Evolutionary conservation across 2,329 filamentous ascomycete species (phyloP).

Genomic region (Plectosphaerella plurivora): DNA sequence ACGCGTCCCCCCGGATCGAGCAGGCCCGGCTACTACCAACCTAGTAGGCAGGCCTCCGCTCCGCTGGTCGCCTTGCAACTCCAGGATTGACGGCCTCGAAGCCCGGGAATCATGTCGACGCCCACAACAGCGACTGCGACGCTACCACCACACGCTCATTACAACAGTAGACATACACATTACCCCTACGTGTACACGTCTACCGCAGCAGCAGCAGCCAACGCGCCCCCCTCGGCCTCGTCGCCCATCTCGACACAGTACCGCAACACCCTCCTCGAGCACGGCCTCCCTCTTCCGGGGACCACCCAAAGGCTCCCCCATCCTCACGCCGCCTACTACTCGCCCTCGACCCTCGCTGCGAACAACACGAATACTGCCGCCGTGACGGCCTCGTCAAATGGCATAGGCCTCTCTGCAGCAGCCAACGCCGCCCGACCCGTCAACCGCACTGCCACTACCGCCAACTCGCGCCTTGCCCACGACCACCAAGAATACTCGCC

Average conservation of each 20-base stretch:
- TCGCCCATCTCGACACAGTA: background rate
- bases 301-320: slow-evolving; percentile 24
- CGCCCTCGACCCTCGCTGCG: background rate
- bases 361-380: background rate
- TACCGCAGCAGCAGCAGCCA: slow-evolving; percentile 40
- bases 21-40: slow-evolving; percentile 3
- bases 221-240: slow-evolving; percentile 11
- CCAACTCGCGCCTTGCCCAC: slow-evolving; percentile 20
- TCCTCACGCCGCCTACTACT: slow-evolving; percentile 22
- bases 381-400: slow-evolving; percentile 25
- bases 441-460: slow-evolving; percentile 24
- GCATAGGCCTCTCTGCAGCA: slow-evolving; percentile 25
- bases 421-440: slow-evolving; percentile 23
- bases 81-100: no score
- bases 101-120: slow-evolving; percentile 62
- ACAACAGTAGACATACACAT: slow-evolving; percentile 52
- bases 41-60: slow-evolving; percentile 5
- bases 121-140: slow-evolving; percentile 45
- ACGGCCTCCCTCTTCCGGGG: slow-evolving; percentile 27
- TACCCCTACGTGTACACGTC: slow-evolving; percentile 53
- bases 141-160: slow-evolving; percentile 44
- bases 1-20: no score
- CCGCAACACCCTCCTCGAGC: slow-evolving; percentile 19
- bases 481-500: slow-evolving; percentile 13
- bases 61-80: no score